phyloP scores from a whole-genome alignment of 345 rosid genomes.

The Sisymbrium irio region DNA sequence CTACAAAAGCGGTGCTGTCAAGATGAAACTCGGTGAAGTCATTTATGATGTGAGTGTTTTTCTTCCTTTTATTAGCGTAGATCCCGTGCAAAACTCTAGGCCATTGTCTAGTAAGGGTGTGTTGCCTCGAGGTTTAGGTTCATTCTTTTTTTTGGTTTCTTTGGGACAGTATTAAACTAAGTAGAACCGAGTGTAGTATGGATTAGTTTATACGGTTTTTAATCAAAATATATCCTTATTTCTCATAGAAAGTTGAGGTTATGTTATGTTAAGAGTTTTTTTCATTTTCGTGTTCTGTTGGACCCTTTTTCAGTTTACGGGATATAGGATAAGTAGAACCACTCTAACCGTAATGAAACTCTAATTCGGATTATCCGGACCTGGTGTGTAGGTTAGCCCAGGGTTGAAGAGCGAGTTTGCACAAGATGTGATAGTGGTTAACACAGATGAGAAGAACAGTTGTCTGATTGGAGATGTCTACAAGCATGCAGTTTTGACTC shows the following conservation, averaged over 20 bases:
- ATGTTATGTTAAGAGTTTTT: neutral
- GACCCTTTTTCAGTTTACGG: neutral
- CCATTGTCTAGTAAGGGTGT: neutral
- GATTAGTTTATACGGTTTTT: neutral
- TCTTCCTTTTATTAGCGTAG: neutral
- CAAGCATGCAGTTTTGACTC: constrained; percentile 65
- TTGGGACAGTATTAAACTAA: neutral
- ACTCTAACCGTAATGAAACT: neutral
- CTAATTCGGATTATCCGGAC: neutral
- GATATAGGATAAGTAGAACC: neutral
- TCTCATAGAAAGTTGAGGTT: too few relatives aligned
- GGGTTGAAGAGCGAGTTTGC: constrained; percentile 61
- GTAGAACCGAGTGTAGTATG: neutral
- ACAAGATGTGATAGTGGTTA: constrained; percentile 60
- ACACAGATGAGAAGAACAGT: constrained; percentile 50
- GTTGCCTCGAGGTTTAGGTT: neutral
- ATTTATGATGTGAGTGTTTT: constrained; percentile 62
- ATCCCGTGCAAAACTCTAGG: neutral
- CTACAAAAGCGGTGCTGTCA: constrained; percentile 75
- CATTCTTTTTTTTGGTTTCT: neutral
- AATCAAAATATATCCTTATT: too few relatives aligned
- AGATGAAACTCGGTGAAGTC: constrained; percentile 75
- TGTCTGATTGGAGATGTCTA: constrained; percentile 56
- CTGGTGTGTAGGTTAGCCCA: constrained; percentile 60
- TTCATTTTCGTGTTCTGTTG: neutral